Conservation (phyloP, 768 basidiomycete species). For the Phlebiopsis flavidoalba region DNA sequence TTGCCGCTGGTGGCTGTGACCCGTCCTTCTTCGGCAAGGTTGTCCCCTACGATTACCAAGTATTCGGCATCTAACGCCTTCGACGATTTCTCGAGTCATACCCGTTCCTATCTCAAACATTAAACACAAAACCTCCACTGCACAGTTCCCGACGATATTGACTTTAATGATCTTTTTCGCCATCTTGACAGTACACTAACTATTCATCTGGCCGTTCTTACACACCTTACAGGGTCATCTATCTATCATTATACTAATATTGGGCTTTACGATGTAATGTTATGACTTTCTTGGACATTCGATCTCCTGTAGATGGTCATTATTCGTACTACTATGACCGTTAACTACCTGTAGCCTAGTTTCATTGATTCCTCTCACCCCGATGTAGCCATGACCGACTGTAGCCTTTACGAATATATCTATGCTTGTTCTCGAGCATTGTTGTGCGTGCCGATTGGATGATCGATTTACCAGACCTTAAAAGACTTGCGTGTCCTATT, state of each 20-base stretch:
- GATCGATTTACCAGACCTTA: background rate
- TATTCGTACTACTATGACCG: background rate
- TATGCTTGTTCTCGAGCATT: background rate
- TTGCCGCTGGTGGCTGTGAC: slow-evolving; percentile 52
- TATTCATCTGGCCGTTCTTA: background rate
- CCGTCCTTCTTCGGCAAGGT: slow-evolving; percentile 62
- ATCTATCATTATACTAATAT: background rate
- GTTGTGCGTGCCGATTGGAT: background rate
- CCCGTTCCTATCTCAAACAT: background rate
- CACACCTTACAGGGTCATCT: background rate
- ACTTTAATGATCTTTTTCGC: background rate
- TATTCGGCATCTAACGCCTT: slow-evolving; percentile 31
- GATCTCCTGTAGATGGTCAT: background rate
- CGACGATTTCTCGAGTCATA: background rate
- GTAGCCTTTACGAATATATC: background rate
- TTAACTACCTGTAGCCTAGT: background rate
- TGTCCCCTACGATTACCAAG: slow-evolving; percentile 70
- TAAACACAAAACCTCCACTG: background rate
- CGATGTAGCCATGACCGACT: slow-evolving; percentile 1
- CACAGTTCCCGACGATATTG: background rate
- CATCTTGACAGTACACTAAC: background rate
- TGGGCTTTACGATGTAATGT: background rate
- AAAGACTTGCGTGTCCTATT: background rate
- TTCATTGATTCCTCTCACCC: background rate
- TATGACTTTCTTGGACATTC: background rate